Base-by-base conservation (phyloP, 257 asterid species). In the Dorcoceras hygrometricum region DNA sequence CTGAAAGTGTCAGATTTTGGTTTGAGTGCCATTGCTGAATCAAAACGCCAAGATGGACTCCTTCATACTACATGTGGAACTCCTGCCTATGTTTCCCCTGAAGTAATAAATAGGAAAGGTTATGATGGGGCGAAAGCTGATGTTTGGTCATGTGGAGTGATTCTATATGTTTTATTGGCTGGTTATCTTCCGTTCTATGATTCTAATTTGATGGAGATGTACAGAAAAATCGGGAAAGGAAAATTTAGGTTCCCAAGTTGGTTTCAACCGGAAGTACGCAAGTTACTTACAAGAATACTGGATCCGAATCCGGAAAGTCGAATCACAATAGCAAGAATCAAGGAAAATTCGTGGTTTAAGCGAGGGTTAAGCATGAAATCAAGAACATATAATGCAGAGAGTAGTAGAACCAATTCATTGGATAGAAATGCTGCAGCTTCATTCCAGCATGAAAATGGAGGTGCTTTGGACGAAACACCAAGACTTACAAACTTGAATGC, bases 61-160 rank as follows among this genome's bases (percentile, higher is more conserved):
- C 93, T 90, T 23, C 96, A 88, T 79, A 90, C 97, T 0, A 77
- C 86, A 0, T 88, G 97, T 75, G 97, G 97, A 39, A 86, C 96
- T 11, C 96, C 97, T 19, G 89, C 95, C 0, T 90, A 90, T 65
- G 96, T 88, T 58, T 95, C 97, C 19, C 97, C 97, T 0, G 97
- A 90, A 72, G 95, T 88, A 46, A 82, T 90, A 4, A 77, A 72
- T 48, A 67, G 89, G 73, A 88, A 81, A 69, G 97, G 96, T 22
- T 90, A 90, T 50, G 93, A 90, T 51, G 97, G 96, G n/a, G 76
- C 76, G 9, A 83, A 76, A 64, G 90, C 90, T 1, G 97, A 90
- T 77, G 78, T 82, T 8, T 91, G 97, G 97, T 91, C 96, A 0
- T 88, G 96, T 70, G 97, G 97, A 71, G 95, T 91, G 53, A 73